phyloP scores from a whole-genome alignment of 1,284 basidiomycete species.

The Apiotrichum gamsii region DNA sequence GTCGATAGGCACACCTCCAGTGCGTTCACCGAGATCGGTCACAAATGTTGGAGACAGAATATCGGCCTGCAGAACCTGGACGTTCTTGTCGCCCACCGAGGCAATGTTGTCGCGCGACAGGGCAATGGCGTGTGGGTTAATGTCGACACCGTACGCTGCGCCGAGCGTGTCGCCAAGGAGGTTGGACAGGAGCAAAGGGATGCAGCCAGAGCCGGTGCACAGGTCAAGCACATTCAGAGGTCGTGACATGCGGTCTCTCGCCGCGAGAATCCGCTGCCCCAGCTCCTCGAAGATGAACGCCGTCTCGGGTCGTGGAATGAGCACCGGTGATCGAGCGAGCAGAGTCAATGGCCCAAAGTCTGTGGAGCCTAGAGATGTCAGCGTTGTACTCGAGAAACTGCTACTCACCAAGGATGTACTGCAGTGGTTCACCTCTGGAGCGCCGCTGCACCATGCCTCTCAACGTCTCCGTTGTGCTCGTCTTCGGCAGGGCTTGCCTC shows the following conservation, averaged over 20 bases:
- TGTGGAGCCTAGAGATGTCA: slow-evolving; percentile 58
- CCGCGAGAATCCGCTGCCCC: slow-evolving; percentile 16
- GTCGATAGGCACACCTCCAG: slow-evolving; percentile 51
- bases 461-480: too few species aligned
- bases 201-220: slow-evolving; percentile 84
- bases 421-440: slow-evolving; percentile 67
- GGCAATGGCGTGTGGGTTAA: slow-evolving; percentile 60
- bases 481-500: slow-evolving; percentile 8
- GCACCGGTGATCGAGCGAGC: slow-evolving; percentile 63
- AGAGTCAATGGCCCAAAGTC: slow-evolving; percentile 79
- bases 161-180: slow-evolving; percentile 53
- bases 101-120: slow-evolving; percentile 66
- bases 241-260: background rate
- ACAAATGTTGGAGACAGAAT: slow-evolving; percentile 47
- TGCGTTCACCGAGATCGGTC: slow-evolving; percentile 9
- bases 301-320: slow-evolving; percentile 89
- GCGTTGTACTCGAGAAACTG: background rate
- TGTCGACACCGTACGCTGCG: slow-evolving; percentile 63
- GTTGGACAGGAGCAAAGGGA: slow-evolving; percentile 70
- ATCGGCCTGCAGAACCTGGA: slow-evolving; percentile 46
- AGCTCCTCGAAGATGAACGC: slow-evolving; percentile 59
- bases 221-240: slow-evolving; percentile 61
- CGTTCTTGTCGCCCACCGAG: background rate
- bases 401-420: slow-evolving; percentile 72
- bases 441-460: slow-evolving; percentile 44